Evolutionary conservation across 306 rosid genomes (phyloP), one percentile per base, ranked within the genome.

Genomic region (Astragalus glycyphyllos): DNA sequence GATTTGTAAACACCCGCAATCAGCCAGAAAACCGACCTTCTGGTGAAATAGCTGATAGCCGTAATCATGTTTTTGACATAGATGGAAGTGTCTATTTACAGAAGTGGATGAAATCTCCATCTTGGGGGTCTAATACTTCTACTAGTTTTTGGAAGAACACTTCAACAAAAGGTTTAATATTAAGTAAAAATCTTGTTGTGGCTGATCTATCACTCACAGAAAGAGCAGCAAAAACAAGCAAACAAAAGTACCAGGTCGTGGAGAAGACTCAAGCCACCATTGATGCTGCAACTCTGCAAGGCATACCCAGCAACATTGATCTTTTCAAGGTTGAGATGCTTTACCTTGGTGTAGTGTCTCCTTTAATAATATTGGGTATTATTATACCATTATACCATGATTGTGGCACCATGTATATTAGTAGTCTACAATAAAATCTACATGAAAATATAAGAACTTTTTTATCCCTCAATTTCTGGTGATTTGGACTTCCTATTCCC

Each of bases 271-370:
- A 87, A 78, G 99, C 99, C 23, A 91, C 97, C 50, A 90, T 94
- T 84, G 91, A 89, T 83, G 97, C 99, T 20, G 97, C 99, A 72
- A 94, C 81, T 73, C 85, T 94, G 68, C 41, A 84, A 79, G 97
- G 99, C 81, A 91, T 94, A 89, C 95, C 99, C 35, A 94, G 95
- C 79, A 94, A 94, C 83, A 89, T 94, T 48, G 99, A 94, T 86
- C 97, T 94, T 79, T 84, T 94, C 83, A 89, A 94, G 98, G 97
- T 94, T 73, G 47, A 48, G 64, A 57, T 46, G 37, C 64, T 83
- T 53, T 53, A 46, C 48, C 67, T 77, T 56, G 72, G 8, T 51
- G 71, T 69, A 59, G 41, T 73, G 10, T 74, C 56, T 76, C 32
- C 48, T 74, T 62, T 63, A 20, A 11, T 59, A 61, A 58, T 63